These are phyloP conservation scores for Chenopodium album DNA, from an alignment of 148 eudicot genomes.

Conservation along the genomic window DNA sequence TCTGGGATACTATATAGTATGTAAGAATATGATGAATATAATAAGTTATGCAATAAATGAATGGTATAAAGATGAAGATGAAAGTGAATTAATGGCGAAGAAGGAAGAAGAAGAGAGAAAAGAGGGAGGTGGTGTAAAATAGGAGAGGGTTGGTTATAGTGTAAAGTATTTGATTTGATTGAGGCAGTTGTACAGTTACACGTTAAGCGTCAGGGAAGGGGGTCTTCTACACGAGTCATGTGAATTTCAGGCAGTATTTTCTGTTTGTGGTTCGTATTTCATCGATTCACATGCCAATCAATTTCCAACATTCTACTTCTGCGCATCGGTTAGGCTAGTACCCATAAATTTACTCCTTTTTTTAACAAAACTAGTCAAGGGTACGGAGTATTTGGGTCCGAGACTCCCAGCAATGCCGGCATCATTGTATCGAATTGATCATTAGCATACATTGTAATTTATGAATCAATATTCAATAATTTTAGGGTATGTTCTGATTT, in stretches of 20 bases:
- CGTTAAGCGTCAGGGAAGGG: conserved; percentile 16
- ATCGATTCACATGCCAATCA: neutral
- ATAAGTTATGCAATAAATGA: no score
- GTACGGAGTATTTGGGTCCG: no score
- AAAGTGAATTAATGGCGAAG: neutral
- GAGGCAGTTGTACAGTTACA: conserved; percentile 15
- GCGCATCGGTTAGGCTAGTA: neutral
- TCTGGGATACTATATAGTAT: no score
- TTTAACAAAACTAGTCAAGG: no score
- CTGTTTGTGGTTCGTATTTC: neutral
- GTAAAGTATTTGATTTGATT: neutral
- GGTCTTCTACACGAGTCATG: neutral
- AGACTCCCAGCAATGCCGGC: no score
- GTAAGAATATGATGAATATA: no score
- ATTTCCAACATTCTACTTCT: neutral
- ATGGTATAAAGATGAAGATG: neutral
- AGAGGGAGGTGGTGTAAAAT: neutral
- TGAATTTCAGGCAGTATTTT: neutral
- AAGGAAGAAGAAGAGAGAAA: neutral
- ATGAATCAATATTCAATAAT: no score
- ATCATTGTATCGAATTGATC: no score
- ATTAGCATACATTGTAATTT: no score
- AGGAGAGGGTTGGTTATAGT: neutral
- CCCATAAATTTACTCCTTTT: no score
- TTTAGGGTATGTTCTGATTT: no score